Evolutionary conservation across 2,329 filamentous ascomycete species (phyloP), one percentile per base, ranked within the genome.

Genomic region (Sphaerostilbella broomeana): DNA sequence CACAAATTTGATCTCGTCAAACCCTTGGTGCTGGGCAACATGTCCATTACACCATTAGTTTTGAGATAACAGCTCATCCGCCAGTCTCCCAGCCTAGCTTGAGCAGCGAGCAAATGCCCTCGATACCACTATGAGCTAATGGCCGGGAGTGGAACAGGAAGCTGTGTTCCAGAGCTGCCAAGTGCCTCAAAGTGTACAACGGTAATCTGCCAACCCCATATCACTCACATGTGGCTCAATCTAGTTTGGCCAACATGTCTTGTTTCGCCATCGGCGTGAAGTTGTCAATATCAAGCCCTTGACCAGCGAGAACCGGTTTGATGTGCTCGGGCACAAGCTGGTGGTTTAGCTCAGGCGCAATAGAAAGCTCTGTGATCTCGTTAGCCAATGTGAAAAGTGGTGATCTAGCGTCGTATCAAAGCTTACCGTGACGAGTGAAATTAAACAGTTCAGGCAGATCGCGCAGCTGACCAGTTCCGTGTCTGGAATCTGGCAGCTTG

Each of bases 221-320:
- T 50, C 46, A 45, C 48, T 40, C 24, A 35, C 46, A 43, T 45
- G 39, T 26, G 18, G 42, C 65, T 89, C 84, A 98, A 69, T 98
- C 92, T 65, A 98, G 74, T 65, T 89, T 87, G 44, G 92, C 92
- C 70, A 95, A 86, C 92, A 98, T 97, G 63, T 95, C 87, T 57
- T 92, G 84, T 72, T 88, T 94, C 57, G 84, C 72, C 70, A 98
- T 73, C 31, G 90, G 90, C 54, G 81, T 87, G 65, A 98, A 86
- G 63, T 89, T 89, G 65, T 95, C 87, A 57, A 95, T 87, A 62
- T 97, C 89, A 51, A 98, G 76, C 39, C 86, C 89, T 55, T 80
- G 81, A 33, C 81, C 74, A 47, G 77, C 77, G 44, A 98, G 74
- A 44, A 79, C 72, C 16, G 86, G 69, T 55, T 81, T 81, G 54